phyloP scores from a whole-genome alignment of 202 grass and related monocot species.

The Zoysia matrella region DNA sequence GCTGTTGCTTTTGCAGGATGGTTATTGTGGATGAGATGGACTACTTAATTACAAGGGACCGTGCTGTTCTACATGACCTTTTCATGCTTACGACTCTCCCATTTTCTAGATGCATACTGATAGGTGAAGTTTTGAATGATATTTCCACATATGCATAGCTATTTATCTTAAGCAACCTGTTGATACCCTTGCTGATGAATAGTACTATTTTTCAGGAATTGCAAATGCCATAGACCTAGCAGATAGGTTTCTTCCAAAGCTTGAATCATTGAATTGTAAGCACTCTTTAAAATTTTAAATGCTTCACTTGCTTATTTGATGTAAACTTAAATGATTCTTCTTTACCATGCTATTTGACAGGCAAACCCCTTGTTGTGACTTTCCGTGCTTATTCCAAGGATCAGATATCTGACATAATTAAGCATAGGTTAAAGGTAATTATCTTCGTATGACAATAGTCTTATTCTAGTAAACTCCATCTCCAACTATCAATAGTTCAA shows the following conservation, averaged over 20 bases:
- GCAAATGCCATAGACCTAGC: constrained; percentile 96
- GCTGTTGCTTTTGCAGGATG: constrained; percentile 55
- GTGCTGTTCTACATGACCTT: constrained; percentile 86
- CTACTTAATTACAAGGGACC: constrained; percentile 90
- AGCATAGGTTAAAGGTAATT: constrained; percentile 82
- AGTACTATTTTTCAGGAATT: constrained; percentile 58
- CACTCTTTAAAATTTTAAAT: constrained; percentile 23
- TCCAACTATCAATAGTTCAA: constrained; percentile 8
- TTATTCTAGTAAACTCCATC: not conserved
- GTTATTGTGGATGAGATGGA: constrained; percentile 97
- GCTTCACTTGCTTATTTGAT: not conserved
- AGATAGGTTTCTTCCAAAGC: constrained; percentile 90
- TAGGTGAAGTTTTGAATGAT: constrained; percentile 60
- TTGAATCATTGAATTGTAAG: constrained; percentile 96
- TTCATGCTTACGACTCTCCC: constrained; percentile 90
- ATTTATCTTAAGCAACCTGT: not conserved
- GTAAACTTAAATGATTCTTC: constrained; percentile 19
- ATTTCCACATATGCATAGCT: not conserved
- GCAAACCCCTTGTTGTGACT: constrained; percentile 82
- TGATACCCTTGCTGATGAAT: constrained; percentile 28
- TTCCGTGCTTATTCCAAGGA: constrained; percentile 96
- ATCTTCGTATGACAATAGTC: not conserved
- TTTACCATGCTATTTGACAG: constrained; percentile 48
- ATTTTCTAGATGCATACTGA: constrained; percentile 89
- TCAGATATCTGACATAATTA: constrained; percentile 87